A percentile compares a stretch with the other conserved stretches of the same genome.
Evolutionary conservation across 116 monocot genomes (phyloP).

Genomic region (Posidonia oceanica): DNA sequence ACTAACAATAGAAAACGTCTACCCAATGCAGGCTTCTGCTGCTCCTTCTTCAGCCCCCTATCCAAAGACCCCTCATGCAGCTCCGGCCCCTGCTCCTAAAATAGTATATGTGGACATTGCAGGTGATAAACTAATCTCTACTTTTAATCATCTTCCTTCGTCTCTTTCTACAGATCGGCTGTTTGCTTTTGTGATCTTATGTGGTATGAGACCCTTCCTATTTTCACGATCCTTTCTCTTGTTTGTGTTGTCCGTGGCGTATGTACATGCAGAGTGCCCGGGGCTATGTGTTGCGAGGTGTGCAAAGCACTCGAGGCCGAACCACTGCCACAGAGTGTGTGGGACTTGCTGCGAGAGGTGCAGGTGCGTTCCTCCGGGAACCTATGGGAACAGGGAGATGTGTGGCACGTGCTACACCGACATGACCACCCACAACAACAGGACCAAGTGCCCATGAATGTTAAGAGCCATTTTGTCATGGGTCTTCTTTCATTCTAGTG

Average conservation of each 20-base stretch:
- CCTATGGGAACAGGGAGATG: slow-evolving; percentile 33
- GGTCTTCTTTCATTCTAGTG: too few species aligned
- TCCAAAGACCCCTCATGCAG: neutral
- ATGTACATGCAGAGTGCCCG: slow-evolving; percentile 15
- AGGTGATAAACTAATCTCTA: neutral
- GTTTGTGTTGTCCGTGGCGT: neutral
- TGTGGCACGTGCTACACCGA: slow-evolving; percentile 34
- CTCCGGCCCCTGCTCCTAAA: neutral
- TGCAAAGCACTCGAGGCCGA: slow-evolving; percentile 23
- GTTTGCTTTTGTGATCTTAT: neutral
- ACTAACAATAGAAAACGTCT: neutral
- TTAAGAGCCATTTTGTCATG: too few species aligned
- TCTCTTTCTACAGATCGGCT: neutral
- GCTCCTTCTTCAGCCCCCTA: neutral
- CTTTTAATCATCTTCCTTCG: neutral
- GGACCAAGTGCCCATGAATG: slow-evolving; percentile 31
- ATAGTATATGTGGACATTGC: slow-evolving; percentile 5
- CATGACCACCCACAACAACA: slow-evolving; percentile 30
- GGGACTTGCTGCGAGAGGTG: slow-evolving; percentile 33
- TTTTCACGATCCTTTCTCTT: neutral
- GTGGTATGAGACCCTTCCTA: neutral
- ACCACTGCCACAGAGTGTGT: slow-evolving; percentile 39
- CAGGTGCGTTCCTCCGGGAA: slow-evolving; percentile 44
- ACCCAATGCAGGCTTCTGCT: neutral
- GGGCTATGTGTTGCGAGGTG: slow-evolving; percentile 14